Evolutionary conservation across 139 green algal species (phyloP), one percentile per base, ranked within the genome.

Genomic region (Closterium sp.): DNA sequence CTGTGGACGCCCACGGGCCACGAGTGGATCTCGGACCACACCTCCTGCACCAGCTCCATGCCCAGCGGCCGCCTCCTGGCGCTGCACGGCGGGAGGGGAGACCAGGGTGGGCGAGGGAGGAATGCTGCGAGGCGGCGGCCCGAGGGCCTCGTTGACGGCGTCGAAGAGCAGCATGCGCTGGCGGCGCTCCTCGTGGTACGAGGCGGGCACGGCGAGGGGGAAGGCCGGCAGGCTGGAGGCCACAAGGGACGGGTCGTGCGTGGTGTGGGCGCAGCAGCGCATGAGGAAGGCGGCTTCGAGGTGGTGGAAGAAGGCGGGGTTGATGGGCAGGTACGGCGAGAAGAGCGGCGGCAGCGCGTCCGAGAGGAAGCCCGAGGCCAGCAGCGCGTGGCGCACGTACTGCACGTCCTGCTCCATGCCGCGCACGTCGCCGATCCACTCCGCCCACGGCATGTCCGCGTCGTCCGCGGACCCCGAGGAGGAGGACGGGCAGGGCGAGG

Each of bases 81-180:
- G 43, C 32, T 69, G 25, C 43, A 30, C 28, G 33, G 43, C n/a
- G n/a, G 31, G n/a, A 3, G 31, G 83, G 84, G 33, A 16, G 66
- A n/a, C 88, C 88, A 91, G 12, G 88, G 88, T n/a, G 25, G 16
- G n/a, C 34, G 30, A 1, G 43, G 30, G n/a, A 87, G 76, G 84
- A 91, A 91, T 21, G 90, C 86, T 10, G 90, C 90, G 28, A 93
- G 84, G 12, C 85, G 86, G 43, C 90, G 66, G 85, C 34, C n/a
- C 90, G 12, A 93, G 16, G 4, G 90, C 90, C 86, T 93, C 90
- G 84, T 93, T 93, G 84, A 93, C 90, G 28, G 90, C 90, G 16
- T 93, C 90, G 36, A 93, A 93, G 86, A 93, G 90, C 31, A 93
- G 90, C 86, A 83, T 90, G 10, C 90, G 84, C 30, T 91, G 88